Base-by-base conservation (phyloP, 768 basidiomycete species). In the Clathrus columnatus region DNA sequence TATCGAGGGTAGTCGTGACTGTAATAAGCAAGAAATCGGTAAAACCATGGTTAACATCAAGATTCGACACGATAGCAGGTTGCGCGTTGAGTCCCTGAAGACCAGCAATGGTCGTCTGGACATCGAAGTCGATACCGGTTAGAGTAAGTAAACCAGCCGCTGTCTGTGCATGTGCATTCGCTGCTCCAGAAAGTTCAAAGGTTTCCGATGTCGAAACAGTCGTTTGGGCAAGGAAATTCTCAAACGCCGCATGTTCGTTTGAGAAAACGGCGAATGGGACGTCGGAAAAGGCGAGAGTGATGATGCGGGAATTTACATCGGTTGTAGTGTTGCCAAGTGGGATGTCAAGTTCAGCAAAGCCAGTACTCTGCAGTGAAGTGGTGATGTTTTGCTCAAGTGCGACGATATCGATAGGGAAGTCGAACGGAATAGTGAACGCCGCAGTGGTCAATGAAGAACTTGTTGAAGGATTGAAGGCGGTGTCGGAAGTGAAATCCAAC, bases 11-110 rank as follows among this genome's bases (percentile, higher is more conserved):
- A 18, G 80, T 79, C 43, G 78, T 70, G 11, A 80, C 79, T 61
- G 75, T 84, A 69, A 88, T 86, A 49, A 86, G 72, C n/a, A 88
- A 71, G 64, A 74, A 82, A 62, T 83, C 76, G 0, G 78, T 56
- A 69, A 78, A 87, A 6, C 85, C 85, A 51, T 81, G 83, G 41
- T 76, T 78, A 26, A 87, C 84, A 58, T 87, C 84, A 49, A 87
- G 68, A 59, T 76, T 71, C 41, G 70, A 71, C 14, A 87, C 76
- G 2, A 72, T 72, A 1, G 79, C 77, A 8, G 83, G 84, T 56
- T 73, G 75, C 26, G 80, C 69, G 58, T 75, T 70, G 54, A 88
- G 72, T 26, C 84, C 85, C 65, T 85, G 81, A 52, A 88, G 62
- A 41, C 85, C 85, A 2, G 72, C 73, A 42, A 88, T 79, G 1